phyloP scores from a whole-genome alignment of 192 early-diverging fungal genomes.

The Tieghemiomyces parasiticus region DNA sequence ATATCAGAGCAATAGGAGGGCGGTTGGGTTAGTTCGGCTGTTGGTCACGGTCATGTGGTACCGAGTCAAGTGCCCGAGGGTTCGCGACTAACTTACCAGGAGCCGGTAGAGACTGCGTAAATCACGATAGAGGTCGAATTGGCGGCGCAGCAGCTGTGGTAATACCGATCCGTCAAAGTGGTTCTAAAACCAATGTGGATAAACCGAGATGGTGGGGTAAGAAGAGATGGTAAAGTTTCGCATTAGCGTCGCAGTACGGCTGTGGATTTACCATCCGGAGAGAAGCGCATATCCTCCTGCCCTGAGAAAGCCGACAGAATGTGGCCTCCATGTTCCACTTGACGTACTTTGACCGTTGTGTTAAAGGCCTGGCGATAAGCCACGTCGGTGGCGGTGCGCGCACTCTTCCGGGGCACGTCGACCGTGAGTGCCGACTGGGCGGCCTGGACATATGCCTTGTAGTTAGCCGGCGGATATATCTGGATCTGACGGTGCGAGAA shows the following conservation, averaged over 20 bases:
- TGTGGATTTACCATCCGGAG: too few species aligned
- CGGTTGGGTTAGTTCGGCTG: too few species aligned
- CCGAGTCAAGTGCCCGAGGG: too few species aligned
- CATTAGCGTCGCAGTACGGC: too few species aligned
- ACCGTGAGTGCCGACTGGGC: slow-evolving; percentile 31
- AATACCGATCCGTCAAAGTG: slow-evolving; percentile 29
- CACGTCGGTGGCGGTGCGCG: background rate
- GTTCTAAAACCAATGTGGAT: slow-evolving; percentile 20
- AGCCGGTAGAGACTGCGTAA: slow-evolving; percentile 34
- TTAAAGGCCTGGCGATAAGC: slow-evolving; percentile 31
- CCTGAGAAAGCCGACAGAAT: too few species aligned
- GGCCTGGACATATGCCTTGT: slow-evolving; percentile 42
- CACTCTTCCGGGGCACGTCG: background rate
- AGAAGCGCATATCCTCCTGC: too few species aligned
- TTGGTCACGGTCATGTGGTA: too few species aligned
- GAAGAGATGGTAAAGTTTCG: too few species aligned
- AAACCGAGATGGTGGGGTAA: too few species aligned
- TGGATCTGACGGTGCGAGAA: slow-evolving; percentile 80
- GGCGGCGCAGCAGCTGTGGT: slow-evolving; percentile 26
- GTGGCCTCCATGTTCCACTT: too few species aligned
- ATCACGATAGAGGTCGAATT: slow-evolving; percentile 41
- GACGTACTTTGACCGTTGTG: slow-evolving; percentile 22
- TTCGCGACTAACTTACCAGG: slow-evolving; percentile 38
- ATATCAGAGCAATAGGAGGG: too few species aligned
- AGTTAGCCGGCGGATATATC: slow-evolving; percentile 36